These are phyloP conservation scores for Eimeria maxima DNA, from an alignment of 169 alveolate species.

Conservation along the genomic window DNA sequence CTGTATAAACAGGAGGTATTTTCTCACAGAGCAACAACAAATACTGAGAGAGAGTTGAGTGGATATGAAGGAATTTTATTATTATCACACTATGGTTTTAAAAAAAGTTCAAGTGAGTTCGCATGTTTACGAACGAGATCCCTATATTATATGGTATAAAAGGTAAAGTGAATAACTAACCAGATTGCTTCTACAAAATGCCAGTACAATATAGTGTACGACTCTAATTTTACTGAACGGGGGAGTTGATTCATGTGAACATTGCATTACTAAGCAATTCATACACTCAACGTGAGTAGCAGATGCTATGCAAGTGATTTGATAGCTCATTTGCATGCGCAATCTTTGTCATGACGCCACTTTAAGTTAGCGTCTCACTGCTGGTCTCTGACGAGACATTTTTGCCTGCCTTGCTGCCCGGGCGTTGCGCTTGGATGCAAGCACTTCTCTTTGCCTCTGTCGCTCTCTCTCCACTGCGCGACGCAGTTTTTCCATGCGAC, in stretches of 20 bases:
- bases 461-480: constrained; percentile 76
- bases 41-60: too few relatives aligned
- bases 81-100: too few relatives aligned
- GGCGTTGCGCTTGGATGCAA: constrained; percentile 48
- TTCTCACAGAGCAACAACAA: neutral
- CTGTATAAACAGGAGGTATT: neutral
- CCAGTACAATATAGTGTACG: too few relatives aligned
- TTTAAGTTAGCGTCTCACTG: neutral
- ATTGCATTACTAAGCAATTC: neutral
- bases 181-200: constrained; percentile 12
- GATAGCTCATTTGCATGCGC: neutral
- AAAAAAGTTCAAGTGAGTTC: too few relatives aligned
- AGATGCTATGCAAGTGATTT: neutral
- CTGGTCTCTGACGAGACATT: constrained; percentile 6
- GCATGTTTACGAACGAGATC: too few relatives aligned
- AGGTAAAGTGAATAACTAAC: neutral
- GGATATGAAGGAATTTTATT: too few relatives aligned
- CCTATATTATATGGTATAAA: neutral
- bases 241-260: neutral
- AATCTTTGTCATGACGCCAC: neutral
- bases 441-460: constrained; percentile 53
- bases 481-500: constrained; percentile 60
- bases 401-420: constrained; percentile 69
- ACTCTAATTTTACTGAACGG: too few relatives aligned
- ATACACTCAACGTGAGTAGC: neutral